Percentiles rank a stretch among this genome's conserved stretches.
phyloP scores from a whole-genome alignment of 495 filamentous ascomycete species.

The Platismatia glauca region DNA sequence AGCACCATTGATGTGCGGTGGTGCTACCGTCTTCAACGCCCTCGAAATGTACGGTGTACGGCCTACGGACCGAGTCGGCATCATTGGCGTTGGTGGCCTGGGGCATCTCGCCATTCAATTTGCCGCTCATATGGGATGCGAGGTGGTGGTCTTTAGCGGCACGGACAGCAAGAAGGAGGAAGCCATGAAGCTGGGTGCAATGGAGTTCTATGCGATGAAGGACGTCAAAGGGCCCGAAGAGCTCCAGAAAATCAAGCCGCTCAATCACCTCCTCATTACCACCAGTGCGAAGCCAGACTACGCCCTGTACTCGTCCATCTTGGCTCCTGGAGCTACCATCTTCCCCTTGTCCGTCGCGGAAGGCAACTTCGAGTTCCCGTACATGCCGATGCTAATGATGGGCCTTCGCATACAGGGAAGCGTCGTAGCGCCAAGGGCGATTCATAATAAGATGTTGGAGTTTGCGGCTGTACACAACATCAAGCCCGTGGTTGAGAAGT shows the following conservation, averaged over 20 bases:
- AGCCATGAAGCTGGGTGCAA: slow-evolving; percentile 43
- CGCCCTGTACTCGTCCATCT: slow-evolving; percentile 30
- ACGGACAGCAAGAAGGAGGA: slow-evolving; percentile 51
- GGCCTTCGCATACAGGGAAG: slow-evolving; percentile 47
- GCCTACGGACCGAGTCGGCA: slow-evolving; percentile 46
- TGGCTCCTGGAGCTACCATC: slow-evolving; percentile 42
- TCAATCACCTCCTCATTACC: slow-evolving; percentile 43
- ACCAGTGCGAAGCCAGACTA: slow-evolving; percentile 39
- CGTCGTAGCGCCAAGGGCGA: slow-evolving; percentile 40
- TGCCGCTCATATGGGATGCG: slow-evolving; percentile 51
- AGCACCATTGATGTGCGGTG: slow-evolving; percentile 48
- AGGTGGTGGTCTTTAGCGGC: slow-evolving; percentile 52
- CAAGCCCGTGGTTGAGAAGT: slow-evolving; percentile 47
- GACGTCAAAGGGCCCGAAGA: slow-evolving; percentile 26
- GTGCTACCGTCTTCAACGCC: slow-evolving; percentile 46
- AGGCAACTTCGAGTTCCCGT: slow-evolving; percentile 45
- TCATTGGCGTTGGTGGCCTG: slow-evolving; percentile 54
- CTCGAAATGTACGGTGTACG: slow-evolving; percentile 36
- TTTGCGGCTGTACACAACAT: slow-evolving; percentile 49
- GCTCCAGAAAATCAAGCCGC: slow-evolving; percentile 27
- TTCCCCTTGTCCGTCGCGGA: slow-evolving; percentile 43
- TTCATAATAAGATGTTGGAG: slow-evolving; percentile 47
- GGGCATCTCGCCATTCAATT: slow-evolving; percentile 60
- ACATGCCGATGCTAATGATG: slow-evolving; percentile 37
- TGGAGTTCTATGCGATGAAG: slow-evolving; percentile 41